These are phyloP conservation scores for Myriosclerotinia curreyana DNA, from an alignment of 2,329 filamentous ascomycete species.

Conservation along the genomic window DNA sequence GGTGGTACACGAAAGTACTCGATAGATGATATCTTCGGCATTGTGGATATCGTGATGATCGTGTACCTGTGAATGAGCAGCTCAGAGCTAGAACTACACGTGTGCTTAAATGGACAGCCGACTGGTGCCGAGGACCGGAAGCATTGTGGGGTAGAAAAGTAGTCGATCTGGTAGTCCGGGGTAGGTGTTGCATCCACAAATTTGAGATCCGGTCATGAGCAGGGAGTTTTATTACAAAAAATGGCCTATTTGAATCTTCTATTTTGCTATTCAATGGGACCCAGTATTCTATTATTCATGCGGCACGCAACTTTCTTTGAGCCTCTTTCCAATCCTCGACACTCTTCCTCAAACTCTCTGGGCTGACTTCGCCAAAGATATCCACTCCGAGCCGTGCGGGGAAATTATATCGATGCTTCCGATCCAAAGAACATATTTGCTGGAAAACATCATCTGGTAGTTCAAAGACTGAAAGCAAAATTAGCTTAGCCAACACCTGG, in stretches of 20 bases:
- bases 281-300: background rate
- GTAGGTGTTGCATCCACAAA: constrained; percentile 13
- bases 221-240: background rate
- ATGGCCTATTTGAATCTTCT: background rate
- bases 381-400: constrained; percentile 44
- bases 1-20: constrained; percentile 75
- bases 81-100: background rate
- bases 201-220: constrained; percentile 4
- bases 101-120: background rate
- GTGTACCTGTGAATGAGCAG: background rate
- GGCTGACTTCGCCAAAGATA: constrained; percentile 45
- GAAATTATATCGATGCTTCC: constrained; percentile 45
- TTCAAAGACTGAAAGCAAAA: constrained; percentile 40
- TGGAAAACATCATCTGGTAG: constrained; percentile 42
- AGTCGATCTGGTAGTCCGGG: constrained; percentile 5
- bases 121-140: background rate
- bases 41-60: constrained; percentile 37
- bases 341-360: constrained; percentile 41
- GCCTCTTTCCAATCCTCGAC: constrained; percentile 35
- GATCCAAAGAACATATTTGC: constrained; percentile 43
- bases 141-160: constrained; percentile 8
- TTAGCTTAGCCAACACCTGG: background rate
- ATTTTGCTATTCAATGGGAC: constrained; percentile 1
- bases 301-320: constrained; percentile 14
- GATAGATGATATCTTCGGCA: constrained; percentile 63